These are phyloP conservation scores for Mycosphaerella sp. DNA, from an alignment of 2,329 filamentous ascomycete genomes.

Conservation along the genomic window DNA sequence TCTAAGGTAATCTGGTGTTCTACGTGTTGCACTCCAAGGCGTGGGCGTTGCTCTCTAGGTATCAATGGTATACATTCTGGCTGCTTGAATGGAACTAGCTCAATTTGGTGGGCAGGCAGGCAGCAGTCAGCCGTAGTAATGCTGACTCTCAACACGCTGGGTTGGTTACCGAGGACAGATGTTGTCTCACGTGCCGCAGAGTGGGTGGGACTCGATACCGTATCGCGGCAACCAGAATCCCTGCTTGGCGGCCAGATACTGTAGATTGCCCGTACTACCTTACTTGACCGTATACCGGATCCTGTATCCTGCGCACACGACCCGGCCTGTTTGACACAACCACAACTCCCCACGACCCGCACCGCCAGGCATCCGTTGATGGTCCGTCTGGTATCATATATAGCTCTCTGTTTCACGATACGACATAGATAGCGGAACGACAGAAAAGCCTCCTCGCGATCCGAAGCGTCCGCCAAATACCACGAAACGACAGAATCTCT, in stretches of 20 bases:
- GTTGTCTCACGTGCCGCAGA: not conserved
- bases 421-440: constrained; percentile 5
- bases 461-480: constrained; percentile 7
- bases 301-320: not conserved
- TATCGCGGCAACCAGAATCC: constrained; percentile 10
- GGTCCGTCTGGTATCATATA: not conserved
- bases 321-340: constrained; percentile 11
- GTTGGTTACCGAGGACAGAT: not conserved
- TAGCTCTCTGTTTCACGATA: not conserved
- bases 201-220: too few species aligned
- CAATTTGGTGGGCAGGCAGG: too few species aligned
- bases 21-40: too few species aligned
- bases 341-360: constrained; percentile 3
- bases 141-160: too few species aligned
- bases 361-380: not conserved
- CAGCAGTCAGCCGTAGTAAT: too few species aligned
- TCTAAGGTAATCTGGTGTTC: too few species aligned
- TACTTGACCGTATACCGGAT: too few species aligned
- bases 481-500: not conserved
- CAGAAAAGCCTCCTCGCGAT: constrained; percentile 1
- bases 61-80: too few species aligned
- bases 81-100: too few species aligned
- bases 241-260: not conserved
- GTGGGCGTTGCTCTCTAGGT: too few species aligned
- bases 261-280: too few species aligned